Evolutionary conservation across 23 red algal genomes (phyloP), one percentile per base, ranked within the genome.

Genomic region (Chondrus crispus): DNA sequence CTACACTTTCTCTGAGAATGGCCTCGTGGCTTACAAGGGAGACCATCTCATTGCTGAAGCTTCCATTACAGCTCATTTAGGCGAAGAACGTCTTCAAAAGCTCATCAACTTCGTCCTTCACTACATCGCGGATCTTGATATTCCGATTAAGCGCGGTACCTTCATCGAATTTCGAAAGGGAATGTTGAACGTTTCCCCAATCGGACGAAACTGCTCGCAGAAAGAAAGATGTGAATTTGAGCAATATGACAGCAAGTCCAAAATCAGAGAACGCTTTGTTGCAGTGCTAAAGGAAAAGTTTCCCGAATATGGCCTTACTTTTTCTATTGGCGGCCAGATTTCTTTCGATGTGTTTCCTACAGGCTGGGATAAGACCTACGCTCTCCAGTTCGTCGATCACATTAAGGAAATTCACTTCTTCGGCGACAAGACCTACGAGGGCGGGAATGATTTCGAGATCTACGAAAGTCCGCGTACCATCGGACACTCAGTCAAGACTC

Each of bases 161-260:
- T 99, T 99, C 68, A 90, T 99, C 64, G 97, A 99, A 88, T 99
- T 99, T 70, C 91, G 97, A 38, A 99, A 95, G 70, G 97, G 97
- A 8, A 99, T 99, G 97, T 75, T 99, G 19, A 99, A 99, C 64
- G 94, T 99, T 38, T 93, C 88, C 28, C 97, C 97, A 3, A 96
- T 99, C 37, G 97, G 97, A 49, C 85, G 97, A 46, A 99, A 99
- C 73, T 99, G 97, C 55, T 85, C 80, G 11, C 97, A 99, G 84
- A 83, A 91, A 62, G 97, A 99, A 58, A 91, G 97, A 2, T 93
- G 90, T 48, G 97, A 76, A 12, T 99, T 95, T 81, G 97, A 99
- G 77, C 38, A 83, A 37, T 99, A 92, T 85, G 97, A 99, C 84
- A 82, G 91, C 40, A 53, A 93, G 40, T 46, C 75, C 47, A 63